Evolutionary conservation across 768 basidiomycete species (phyloP), one percentile per base, ranked within the genome.

Genomic region (Podaxis pistillaris): DNA sequence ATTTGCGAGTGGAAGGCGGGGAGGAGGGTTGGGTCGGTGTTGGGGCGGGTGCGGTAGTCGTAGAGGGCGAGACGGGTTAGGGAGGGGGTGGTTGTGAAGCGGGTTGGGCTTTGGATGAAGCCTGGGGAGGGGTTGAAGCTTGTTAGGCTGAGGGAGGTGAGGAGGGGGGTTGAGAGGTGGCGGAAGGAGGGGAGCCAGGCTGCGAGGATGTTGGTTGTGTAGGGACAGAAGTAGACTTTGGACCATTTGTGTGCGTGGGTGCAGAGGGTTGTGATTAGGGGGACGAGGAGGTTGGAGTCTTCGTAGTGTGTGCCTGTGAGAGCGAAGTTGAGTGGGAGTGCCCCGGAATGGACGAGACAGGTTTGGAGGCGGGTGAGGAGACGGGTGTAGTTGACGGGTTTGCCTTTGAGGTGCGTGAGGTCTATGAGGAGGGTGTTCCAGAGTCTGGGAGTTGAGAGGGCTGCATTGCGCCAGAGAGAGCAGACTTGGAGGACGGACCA

Each of bases 391-490:
- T 44, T 37, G 19, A 13, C 4, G 22, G 60, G 12, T 36, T 37
- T 55, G 19, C 41, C 59, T 62, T 62, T 54, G 41, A 62, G 60
- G 13, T 46, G 38, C 6, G 46, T 54, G 3, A 66, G 60, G 26
- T 51, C 26, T 36, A 68, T 63, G 15, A 30, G 50, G 40, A 66
- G 9, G 37, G 22, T 53, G 22, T 49, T 56, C 67, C 67, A 68
- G 8, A 68, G 38, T 3, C 28, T 38, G 6, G 65, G 65, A 13
- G 58, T 66, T n/a, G 58, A 55, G 37, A 44, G 58, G 1, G 60
- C 62, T 30, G 63, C 30, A 3, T 44, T 46, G 17, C 67, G 60
- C 67, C 67, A 68, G 17, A 56, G 44, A 26, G 46, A 53, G 44
- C 67, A 66, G 47, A 66, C 60, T 30, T 55, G 60, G 60, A 55